Evolutionary conservation across 129 eudicot species (phyloP).

Genomic region (Sambucus nigra): DNA sequence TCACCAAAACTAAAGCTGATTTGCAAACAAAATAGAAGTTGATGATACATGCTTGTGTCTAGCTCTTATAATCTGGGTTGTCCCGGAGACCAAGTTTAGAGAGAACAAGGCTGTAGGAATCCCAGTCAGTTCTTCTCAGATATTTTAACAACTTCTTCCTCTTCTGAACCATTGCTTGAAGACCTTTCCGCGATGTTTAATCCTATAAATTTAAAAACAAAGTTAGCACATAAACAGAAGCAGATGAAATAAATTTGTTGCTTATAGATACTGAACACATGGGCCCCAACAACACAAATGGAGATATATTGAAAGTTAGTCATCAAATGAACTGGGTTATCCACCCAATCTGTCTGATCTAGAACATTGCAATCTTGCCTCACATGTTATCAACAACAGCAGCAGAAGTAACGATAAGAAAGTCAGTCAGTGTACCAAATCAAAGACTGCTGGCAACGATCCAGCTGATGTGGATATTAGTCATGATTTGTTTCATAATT

Average conservation of each 20-base stretch:
- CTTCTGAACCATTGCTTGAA: slow-evolving; percentile 67
- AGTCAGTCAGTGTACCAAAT: too few species aligned
- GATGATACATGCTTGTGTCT: neutral
- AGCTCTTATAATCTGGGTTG: slow-evolving; percentile 57
- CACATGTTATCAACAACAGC: too few species aligned
- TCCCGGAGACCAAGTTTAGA: slow-evolving; percentile 87
- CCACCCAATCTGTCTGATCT: too few species aligned
- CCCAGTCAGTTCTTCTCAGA: slow-evolving; percentile 87
- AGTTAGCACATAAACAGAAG: neutral
- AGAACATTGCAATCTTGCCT: too few species aligned
- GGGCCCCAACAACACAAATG: too few species aligned
- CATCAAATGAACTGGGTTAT: too few species aligned
- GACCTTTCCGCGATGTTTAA: slow-evolving; percentile 83
- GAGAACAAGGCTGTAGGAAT: slow-evolving; percentile 84
- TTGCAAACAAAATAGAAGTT: neutral
- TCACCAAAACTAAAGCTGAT: neutral
- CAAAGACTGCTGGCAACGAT: too few species aligned
- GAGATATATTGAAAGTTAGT: too few species aligned
- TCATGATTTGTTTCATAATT: too few species aligned
- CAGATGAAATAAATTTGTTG: neutral
- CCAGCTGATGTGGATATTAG: too few species aligned
- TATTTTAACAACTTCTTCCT: slow-evolving; percentile 85
- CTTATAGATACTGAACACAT: too few species aligned
- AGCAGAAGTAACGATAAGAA: too few species aligned
- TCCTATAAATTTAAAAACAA: slow-evolving; percentile 36